Evolutionary conservation across 345 rosid species (phyloP), one percentile per base, ranked within the genome.

Genomic region (Firmiana major): DNA sequence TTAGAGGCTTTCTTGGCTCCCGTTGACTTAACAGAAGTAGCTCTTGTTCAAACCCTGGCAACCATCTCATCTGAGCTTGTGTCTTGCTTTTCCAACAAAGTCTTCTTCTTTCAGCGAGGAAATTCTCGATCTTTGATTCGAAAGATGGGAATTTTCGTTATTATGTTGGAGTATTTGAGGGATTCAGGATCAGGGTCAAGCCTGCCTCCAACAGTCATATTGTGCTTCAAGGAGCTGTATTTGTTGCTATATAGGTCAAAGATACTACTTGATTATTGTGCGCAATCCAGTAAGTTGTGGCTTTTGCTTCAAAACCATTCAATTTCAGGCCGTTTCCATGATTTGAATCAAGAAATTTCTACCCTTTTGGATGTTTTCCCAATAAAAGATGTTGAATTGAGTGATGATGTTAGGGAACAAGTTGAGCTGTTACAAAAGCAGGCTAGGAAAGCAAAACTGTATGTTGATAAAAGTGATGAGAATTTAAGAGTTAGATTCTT

Each of bases 311-410:
- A 97, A 78, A 92, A 88, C 68, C 91, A 87, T 34, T 80, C 92
- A 2, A 88, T 97, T 81, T 90, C 97, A 16, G 97, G 97, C 13
- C 94, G 94, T 85, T 97, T 94, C 82, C 97, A 97, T 80, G 98
- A 94, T 79, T 81, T 94, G 88, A 89, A 94, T 79, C 95, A 90
- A 79, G 99, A 97, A 66, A 88, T 92, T 26, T 84, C 85, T 15
- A 97, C 98, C 77, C 97, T 94, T 62, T 81, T 97, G 81, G 99
- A 97, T 84, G 98, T 94, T 40, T 87, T 97, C 73, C 97, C 97
- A 0, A 74, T 89, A 13, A 67, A 82, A 42, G 89, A 91, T 75
- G 78, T 92, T 31, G 60, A 58, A 26, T 83, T 97, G 80, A 86
- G 90, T 76, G 92, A 92, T 71, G 98, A 97, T 75, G 83, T 94